Percentiles rank a stretch among this genome's conserved stretches.
Evolutionary conservation across 2,329 filamentous ascomycete genomes (phyloP).

Genomic region (Ascocoryne sarcoides): DNA sequence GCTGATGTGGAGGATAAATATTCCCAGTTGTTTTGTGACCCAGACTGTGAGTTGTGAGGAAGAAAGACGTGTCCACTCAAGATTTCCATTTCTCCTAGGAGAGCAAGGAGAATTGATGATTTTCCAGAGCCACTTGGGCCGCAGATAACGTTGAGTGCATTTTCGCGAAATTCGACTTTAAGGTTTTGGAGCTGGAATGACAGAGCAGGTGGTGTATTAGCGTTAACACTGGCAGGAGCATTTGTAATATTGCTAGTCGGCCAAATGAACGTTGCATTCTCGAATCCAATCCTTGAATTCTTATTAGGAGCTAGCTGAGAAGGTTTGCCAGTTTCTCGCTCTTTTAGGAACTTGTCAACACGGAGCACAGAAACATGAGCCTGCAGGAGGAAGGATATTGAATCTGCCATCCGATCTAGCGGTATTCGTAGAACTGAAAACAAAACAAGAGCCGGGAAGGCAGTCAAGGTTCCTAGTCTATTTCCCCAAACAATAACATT

Average conservation of each 20-base stretch:
- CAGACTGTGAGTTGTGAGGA: neutral
- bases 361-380: conserved; percentile 62
- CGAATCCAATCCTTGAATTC: conserved; percentile 49
- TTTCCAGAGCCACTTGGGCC: conserved; percentile 38
- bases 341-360: conserved; percentile 59
- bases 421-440: conserved; percentile 60
- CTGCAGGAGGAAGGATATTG: conserved; percentile 61
- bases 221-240: neutral
- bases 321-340: conserved; percentile 63
- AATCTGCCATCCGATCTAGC: conserved; percentile 48
- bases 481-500: conserved; percentile 60
- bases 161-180: conserved; percentile 49
- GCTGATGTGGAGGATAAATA: neutral
- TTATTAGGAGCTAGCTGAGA: conserved; percentile 41
- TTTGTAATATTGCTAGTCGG: conserved; percentile 31
- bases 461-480: conserved; percentile 54
- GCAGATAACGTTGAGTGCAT: conserved; percentile 55
- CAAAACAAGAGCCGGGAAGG: conserved; percentile 53
- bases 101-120: conserved; percentile 58
- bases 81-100: conserved; percentile 46
- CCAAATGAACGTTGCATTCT: conserved; percentile 57
- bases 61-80: neutral
- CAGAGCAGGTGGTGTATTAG: neutral
- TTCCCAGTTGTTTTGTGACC: neutral
- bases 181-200: conserved; percentile 50